Base-by-base conservation (phyloP, 1,284 basidiomycete genomes). In the Apiotrichum akiyoshidainum region DNA sequence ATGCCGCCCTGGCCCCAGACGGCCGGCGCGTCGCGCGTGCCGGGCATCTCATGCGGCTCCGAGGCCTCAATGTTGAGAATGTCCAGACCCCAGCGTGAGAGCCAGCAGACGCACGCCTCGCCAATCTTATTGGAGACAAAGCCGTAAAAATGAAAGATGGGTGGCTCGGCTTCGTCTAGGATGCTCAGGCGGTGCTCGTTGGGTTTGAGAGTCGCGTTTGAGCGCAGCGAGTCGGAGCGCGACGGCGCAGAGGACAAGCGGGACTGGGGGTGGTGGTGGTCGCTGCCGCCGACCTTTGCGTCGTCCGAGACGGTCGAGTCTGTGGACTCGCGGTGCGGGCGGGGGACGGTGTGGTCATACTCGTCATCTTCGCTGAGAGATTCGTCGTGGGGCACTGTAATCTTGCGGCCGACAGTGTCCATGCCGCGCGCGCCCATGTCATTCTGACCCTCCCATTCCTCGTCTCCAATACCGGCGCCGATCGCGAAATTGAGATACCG, bases 91-190 rank as follows among this genome's bases (percentile, higher is more conserved):
- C 92, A 96, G 40, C 90, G 82, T 0, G 87, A 83, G 13, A 95
- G 81, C 92, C 92, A 97, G 73, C 89, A 92, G 6, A 85, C 84
- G 65, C 87, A 88, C 0, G 90, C 88, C 76, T 95, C 91, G 31
- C 92, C 92, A 61, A 96, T 89, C 79, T 92, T 93, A 77, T 92
- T 86, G 0, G 89, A 89, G 6, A 90, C 82, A 22, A 85, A 81
- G 22, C 92, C 93, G 70, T 93, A 93, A 70, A 87, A 85, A 68
- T 85, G 87, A 5, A 59, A 74, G 69, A 47, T 26, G 12, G 61
- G 31, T 6, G 49, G 21, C 7, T 37, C 49, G 13, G 34, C 49
- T 13, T 59, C 59, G 2, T 39, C 44, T n/a, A 39, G 9, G 5
- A 22, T 13, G 11, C 26, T 47, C 26, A 33, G 42, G 10, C 7